Percentiles rank a stretch among this genome's conserved stretches.
phyloP scores from a whole-genome alignment of 768 basidiomycete species.

The Dacryopinax spathularia region DNA sequence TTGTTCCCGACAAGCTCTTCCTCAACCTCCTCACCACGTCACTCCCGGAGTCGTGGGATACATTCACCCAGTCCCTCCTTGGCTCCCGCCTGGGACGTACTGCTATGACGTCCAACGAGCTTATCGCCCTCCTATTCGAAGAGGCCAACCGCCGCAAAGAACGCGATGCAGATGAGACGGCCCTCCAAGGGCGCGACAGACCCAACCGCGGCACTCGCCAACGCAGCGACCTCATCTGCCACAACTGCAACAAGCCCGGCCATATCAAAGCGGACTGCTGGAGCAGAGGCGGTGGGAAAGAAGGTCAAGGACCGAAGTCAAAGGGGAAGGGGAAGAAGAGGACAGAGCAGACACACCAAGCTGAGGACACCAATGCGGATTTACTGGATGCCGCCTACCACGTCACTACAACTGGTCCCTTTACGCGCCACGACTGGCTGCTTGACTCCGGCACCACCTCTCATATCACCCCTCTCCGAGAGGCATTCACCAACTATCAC shows the following conservation, averaged over 20 bases:
- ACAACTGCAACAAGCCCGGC: slow-evolving; percentile 6
- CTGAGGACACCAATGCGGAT: not conserved
- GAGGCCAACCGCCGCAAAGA: slow-evolving; percentile 6
- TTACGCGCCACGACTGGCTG: not conserved
- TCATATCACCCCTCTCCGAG: not conserved
- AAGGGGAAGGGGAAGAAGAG: not conserved
- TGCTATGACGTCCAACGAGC: slow-evolving; percentile 8
- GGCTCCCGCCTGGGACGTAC: slow-evolving; percentile 12
- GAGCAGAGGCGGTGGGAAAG: slow-evolving; percentile 7
- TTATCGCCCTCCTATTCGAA: slow-evolving; percentile 13
- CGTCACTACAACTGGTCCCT: not conserved
- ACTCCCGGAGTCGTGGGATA: slow-evolving; percentile 25
- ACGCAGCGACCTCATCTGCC: not conserved
- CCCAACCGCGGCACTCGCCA: not conserved
- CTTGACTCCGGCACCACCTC: not conserved
- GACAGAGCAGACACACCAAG: not conserved
- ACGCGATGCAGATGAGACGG: not conserved
- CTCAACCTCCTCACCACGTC: slow-evolving; percentile 22
- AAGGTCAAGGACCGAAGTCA: slow-evolving; percentile 2
- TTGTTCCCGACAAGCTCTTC: slow-evolving; percentile 22
- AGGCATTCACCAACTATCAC: not conserved
- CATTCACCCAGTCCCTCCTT: slow-evolving; percentile 17
- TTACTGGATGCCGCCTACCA: not conserved
- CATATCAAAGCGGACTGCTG: slow-evolving; percentile 7
- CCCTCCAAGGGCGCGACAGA: not conserved